Base-by-base conservation (phyloP, 352 stramenopile species). In the Blastocystis sp. region DNA sequence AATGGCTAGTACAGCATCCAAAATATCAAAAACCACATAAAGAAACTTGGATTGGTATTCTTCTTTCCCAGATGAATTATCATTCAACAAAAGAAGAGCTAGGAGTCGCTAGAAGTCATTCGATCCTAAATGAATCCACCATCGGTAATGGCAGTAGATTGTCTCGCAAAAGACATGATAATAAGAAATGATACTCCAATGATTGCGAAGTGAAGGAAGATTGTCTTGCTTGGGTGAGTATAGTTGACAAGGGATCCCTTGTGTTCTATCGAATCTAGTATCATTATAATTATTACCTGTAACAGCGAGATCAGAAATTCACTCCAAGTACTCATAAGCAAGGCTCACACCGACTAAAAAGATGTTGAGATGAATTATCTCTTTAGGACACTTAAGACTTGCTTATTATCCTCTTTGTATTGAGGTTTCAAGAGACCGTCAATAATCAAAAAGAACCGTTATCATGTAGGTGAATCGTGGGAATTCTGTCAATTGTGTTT, bases 71-170 rank as follows among this genome's bases (percentile, higher is more conserved):
- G 37, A 44, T 40, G 11, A 30, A 40, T n/a, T n/a, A 22, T 53
- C 42, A 24, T 30, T 81, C 22, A 81, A n/a, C 7, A 81, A 56
- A 33, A 51, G 22, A 17, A 81, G 37, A 1, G 70, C 70, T 15
- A 81, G 33, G 22, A 81, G 42, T 44, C 70, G 70, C 70, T 81
- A 81, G 0, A n/a, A 7, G 22, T 27, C 27, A 60, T 13, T 17
- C 0, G 27, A 13, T 15, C 27, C 44, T 2, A 33, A 27, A 64
- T n/a, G 27, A n/a, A 44, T 30, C 44, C n/a, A 81, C 70, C n/a
- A 59, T 81, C n/a, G 70, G 70, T 5, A 81, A 51, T 19, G 70
- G 13, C 5, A 81, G 19, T 15, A 81, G 9, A 81, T 81, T 81
- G n/a, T 81, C 70, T 40, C 70, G 37, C 44, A 81, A 44, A 53